Base-by-base conservation (phyloP, 345 rosid genomes). In the Populus nigra region DNA sequence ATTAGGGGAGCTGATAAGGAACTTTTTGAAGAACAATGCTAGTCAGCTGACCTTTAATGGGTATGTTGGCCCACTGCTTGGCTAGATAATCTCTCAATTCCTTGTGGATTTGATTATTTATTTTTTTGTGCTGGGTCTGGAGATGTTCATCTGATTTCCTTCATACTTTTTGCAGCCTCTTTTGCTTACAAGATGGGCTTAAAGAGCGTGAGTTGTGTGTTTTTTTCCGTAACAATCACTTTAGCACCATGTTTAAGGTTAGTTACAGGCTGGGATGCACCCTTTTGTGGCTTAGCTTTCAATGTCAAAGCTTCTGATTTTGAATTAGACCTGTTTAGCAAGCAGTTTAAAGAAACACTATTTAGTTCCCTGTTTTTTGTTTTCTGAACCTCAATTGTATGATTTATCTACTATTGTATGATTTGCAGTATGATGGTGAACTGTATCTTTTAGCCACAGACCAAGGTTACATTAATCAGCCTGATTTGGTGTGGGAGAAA, bases 201-300 rank as follows among this genome's bases (percentile, higher is more conserved):
- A 92, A 94, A 82, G 99, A 96, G 83, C 91, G 97, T 6, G 96
- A 96, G 69, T 94, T 94, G 41, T 94, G 99, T 85, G 97, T 96
- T 35, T 96, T 92, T 75, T 96, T 96, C 84, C 97, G 97, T 59
- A 96, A 96, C 83, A 96, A 96, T 83, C 99, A 96, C 85, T 96
- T 96, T 88, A 88, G 97, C 85, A 94, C 99, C 85, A 96, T 96
- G 99, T 92, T 96, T 83, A 96, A 96, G 97, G 99, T 93, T 74
- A 79, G 90, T 82, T 70, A 74, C 73, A 50, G 72, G 12, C 47
- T 72, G 69, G 39, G 43, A 67, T 49, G 33, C 18, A 11, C 59
- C 76, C 75, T 82, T 66, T 43, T 62, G 43, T 70, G 36, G 74
- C 61, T 39, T 68, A 72, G 35, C 72, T 47, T 7, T 18, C 8